Evolutionary conservation across 805 yeast species (phyloP).

Genomic region (Blastobotrys attinorum): DNA sequence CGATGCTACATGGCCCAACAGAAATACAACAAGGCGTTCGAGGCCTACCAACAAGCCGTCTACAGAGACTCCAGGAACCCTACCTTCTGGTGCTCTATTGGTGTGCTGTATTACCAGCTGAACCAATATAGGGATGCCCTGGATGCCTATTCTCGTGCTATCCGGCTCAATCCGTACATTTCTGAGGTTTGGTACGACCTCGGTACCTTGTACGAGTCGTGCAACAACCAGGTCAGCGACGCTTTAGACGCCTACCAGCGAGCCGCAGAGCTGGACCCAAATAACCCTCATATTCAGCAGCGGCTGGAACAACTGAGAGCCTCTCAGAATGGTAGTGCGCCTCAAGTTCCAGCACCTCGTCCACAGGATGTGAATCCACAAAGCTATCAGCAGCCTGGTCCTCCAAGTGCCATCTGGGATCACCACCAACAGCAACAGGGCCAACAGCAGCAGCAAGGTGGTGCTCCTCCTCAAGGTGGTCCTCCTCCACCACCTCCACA

Average conservation of each 20-base stretch:
- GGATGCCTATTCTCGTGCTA: constrained; percentile 96
- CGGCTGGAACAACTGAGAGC: constrained; percentile 69
- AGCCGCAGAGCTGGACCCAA: constrained; percentile 92
- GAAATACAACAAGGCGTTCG: constrained; percentile 93
- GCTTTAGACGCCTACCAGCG: constrained; percentile 96
- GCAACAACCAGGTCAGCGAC: constrained; percentile 90
- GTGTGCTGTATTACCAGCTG: constrained; percentile 93
- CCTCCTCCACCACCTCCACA: constrained; percentile 19
- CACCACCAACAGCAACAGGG: constrained; percentile 19
- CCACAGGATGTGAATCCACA: constrained; percentile 49
- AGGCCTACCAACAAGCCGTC: constrained; percentile 97
- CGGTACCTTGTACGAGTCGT: constrained; percentile 94
- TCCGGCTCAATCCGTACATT: constrained; percentile 88
- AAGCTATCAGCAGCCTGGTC: constrained; percentile 47
- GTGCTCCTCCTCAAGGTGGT: constrained; percentile 11
- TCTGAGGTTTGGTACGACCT: constrained; percentile 98
- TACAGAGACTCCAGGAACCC: constrained; percentile 95
- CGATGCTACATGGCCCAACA: constrained; percentile 95
- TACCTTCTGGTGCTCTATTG: constrained; percentile 94
- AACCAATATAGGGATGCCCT: constrained; percentile 94
- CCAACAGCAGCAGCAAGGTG: constrained; percentile 18
- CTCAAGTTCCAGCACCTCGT: constrained; percentile 47
- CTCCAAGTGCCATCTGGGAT: constrained; percentile 42
- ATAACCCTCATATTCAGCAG: constrained; percentile 87
- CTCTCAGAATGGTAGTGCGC: constrained; percentile 19